Percentiles rank a stretch among this genome's conserved stretches.
Conservation (phyloP, 805 yeast species). For the Sugiyamaella floridensis region DNA sequence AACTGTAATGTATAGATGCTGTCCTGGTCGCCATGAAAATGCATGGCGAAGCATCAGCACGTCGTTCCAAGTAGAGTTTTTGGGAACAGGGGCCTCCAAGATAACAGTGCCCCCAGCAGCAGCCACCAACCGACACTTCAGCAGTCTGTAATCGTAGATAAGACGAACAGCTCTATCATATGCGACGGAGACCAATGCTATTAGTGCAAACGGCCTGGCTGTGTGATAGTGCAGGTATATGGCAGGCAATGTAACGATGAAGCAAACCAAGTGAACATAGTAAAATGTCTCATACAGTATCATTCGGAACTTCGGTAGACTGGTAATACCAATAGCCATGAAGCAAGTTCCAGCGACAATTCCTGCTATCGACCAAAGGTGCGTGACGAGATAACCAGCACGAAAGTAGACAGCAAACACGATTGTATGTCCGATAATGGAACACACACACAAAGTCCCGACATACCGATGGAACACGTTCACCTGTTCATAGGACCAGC, state of each 20-base stretch:
- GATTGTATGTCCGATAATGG: slow-evolving; percentile 13
- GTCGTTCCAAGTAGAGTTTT: neutral
- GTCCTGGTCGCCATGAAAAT: slow-evolving; percentile 18
- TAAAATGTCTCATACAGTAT: slow-evolving; percentile 19
- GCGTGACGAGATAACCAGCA: slow-evolving; percentile 14
- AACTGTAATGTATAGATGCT: slow-evolving; percentile 22
- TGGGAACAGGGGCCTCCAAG: slow-evolving; percentile 8
- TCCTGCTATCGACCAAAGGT: slow-evolving; percentile 18
- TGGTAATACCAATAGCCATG: slow-evolving; percentile 16
- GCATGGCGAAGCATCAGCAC: slow-evolving; percentile 4
- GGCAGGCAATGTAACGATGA: slow-evolving; percentile 17
- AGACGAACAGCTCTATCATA: slow-evolving; percentile 19
- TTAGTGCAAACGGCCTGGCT: slow-evolving; percentile 19
- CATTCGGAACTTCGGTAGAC: slow-evolving; percentile 10
- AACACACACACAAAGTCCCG: slow-evolving; percentile 23
- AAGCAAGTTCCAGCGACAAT: slow-evolving; percentile 18
- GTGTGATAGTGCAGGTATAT: slow-evolving; percentile 18
- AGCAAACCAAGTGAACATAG: slow-evolving; percentile 15
- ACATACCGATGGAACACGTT: slow-evolving; percentile 37
- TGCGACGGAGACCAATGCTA: slow-evolving; percentile 17
- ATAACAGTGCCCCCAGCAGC: slow-evolving; percentile 20
- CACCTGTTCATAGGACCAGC: slow-evolving; percentile 40
- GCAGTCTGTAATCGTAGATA: slow-evolving; percentile 15
- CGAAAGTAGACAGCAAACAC: slow-evolving; percentile 18
- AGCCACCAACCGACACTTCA: slow-evolving; percentile 8